A percentile compares a stretch with the other conserved stretches of the same genome.
Conservation (phyloP, 2,329 filamentous ascomycete species). For the Diaporthe helianthi region DNA sequence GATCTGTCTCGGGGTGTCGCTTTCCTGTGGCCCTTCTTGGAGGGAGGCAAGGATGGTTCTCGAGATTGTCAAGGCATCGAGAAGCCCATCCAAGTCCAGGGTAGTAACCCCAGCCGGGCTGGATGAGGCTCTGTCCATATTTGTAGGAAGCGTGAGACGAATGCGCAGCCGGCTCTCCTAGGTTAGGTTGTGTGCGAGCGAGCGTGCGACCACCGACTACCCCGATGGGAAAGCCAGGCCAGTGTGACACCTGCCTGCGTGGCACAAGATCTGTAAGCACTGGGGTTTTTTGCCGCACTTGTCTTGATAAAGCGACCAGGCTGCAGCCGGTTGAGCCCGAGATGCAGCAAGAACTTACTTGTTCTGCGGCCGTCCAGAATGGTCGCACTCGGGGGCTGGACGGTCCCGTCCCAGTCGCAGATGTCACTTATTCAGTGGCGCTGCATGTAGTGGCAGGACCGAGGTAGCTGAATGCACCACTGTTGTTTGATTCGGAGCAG, state of each 20-base stretch:
- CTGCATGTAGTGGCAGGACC: conserved; percentile 9
- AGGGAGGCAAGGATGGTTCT: conserved; percentile 53
- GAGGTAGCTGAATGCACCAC: background rate
- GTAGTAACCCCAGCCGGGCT: conserved; percentile 10
- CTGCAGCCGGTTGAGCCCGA: conserved; percentile 13
- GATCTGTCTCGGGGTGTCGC: conserved; percentile 37
- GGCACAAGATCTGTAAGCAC: conserved; percentile 16
- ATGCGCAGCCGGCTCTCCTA: conserved; percentile 9
- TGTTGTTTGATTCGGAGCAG: background rate
- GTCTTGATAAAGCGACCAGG: conserved; percentile 22
- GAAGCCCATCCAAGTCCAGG: conserved; percentile 36
- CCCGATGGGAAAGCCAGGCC: background rate
- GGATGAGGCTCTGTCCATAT: conserved; percentile 28
- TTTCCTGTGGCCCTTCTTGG: conserved; percentile 40
- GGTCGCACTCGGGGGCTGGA: background rate
- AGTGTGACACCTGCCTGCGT: background rate
- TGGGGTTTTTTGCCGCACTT: conserved; percentile 14
- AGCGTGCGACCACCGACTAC: conserved; percentile 1
- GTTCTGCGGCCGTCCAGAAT: background rate
- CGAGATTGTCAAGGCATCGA: conserved; percentile 52
- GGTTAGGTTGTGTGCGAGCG: conserved; percentile 2
- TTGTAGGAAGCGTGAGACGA: conserved; percentile 10
- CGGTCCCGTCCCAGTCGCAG: background rate
- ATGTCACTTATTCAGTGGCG: conserved; percentile 10
- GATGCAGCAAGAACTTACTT: conserved; percentile 1